These are phyloP conservation scores for Phytophthora crassamura DNA, from an alignment of 352 stramenopile genomes.

Conservation along the genomic window DNA sequence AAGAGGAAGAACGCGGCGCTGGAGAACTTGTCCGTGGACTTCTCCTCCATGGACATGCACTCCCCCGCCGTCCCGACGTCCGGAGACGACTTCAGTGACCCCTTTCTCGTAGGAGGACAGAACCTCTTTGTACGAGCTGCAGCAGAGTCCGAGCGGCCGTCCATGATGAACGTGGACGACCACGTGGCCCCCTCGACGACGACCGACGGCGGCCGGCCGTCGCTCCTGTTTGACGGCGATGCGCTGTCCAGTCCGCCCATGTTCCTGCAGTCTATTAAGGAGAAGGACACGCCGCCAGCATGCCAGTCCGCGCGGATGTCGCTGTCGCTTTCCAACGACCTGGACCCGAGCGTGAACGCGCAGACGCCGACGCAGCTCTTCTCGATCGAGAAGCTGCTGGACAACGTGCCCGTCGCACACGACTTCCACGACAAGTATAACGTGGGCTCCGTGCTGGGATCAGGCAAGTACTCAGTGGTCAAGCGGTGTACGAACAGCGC, in stretches of 20 bases:
- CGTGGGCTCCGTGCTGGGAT: slow-evolving; percentile 64
- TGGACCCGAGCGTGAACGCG: slow-evolving; percentile 55
- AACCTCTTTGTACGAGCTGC: slow-evolving; percentile 56
- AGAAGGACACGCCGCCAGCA: slow-evolving; percentile 64
- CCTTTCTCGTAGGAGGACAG: slow-evolving; percentile 48
- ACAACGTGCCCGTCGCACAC: slow-evolving; percentile 61
- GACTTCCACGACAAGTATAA: slow-evolving; percentile 70
- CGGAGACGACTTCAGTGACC: slow-evolving; percentile 36
- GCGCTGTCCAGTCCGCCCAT: slow-evolving; percentile 50
- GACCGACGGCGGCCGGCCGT: slow-evolving; percentile 42
- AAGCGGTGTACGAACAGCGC: slow-evolving; percentile 58
- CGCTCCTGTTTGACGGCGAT: slow-evolving; percentile 70
- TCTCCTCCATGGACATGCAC: slow-evolving; percentile 60
- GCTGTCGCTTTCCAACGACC: slow-evolving; percentile 66
- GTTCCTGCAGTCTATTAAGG: slow-evolving; percentile 75
- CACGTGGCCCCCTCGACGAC: not conserved
- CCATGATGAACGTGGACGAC: slow-evolving; percentile 37
- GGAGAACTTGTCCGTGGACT: slow-evolving; percentile 62
- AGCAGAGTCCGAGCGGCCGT: slow-evolving; percentile 19
- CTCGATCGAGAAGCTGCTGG: slow-evolving; percentile 68
- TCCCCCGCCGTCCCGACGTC: slow-evolving; percentile 38
- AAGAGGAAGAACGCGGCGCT: slow-evolving; percentile 42
- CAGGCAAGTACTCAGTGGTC: slow-evolving; percentile 83
- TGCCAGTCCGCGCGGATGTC: slow-evolving; percentile 42
- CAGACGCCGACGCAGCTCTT: slow-evolving; percentile 62